These are phyloP conservation scores for Cetraspora pellucida DNA, from an alignment of 192 early-diverging fungal species.

Conservation along the genomic window DNA sequence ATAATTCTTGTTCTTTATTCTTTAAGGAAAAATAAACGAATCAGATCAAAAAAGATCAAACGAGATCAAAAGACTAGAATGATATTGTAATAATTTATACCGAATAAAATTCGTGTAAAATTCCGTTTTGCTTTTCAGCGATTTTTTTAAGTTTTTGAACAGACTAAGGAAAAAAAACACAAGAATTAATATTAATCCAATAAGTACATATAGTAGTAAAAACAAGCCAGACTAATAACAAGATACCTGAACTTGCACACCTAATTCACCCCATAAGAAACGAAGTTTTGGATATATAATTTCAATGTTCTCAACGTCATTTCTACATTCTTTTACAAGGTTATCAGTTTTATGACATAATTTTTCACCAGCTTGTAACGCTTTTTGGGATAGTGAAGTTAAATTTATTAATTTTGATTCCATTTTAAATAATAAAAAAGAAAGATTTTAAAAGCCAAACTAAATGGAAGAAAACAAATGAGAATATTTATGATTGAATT, in stretches of 20 bases:
- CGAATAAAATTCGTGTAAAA: constrained; percentile 19
- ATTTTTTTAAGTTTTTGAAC: constrained; percentile 21
- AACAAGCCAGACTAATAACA: background rate
- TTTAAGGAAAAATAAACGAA: background rate
- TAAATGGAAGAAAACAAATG: no score
- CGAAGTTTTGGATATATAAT: constrained; percentile 27
- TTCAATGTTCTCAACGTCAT: constrained; percentile 32
- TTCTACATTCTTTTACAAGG: constrained; percentile 22
- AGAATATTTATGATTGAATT: no score
- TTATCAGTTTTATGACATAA: constrained; percentile 30
- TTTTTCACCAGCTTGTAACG: constrained; percentile 27
- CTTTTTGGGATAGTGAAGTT: constrained; percentile 19
- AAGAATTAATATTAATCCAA: background rate
- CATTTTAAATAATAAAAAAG: constrained; percentile 2
- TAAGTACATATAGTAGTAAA: background rate
- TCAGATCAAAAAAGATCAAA: background rate
- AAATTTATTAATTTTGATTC: constrained; percentile 31
- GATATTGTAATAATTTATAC: constrained; percentile 7
- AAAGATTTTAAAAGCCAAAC: no score
- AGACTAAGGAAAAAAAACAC: background rate
- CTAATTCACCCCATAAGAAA: constrained; percentile 32
- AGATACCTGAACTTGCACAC: constrained; percentile 20
- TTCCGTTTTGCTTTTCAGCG: constrained; percentile 29
- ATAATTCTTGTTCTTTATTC: constrained; percentile 33
- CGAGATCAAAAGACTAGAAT: background rate